These are phyloP conservation scores for Aureobasidium musti DNA, from an alignment of 2,329 filamentous ascomycete species.

Conservation along the genomic window DNA sequence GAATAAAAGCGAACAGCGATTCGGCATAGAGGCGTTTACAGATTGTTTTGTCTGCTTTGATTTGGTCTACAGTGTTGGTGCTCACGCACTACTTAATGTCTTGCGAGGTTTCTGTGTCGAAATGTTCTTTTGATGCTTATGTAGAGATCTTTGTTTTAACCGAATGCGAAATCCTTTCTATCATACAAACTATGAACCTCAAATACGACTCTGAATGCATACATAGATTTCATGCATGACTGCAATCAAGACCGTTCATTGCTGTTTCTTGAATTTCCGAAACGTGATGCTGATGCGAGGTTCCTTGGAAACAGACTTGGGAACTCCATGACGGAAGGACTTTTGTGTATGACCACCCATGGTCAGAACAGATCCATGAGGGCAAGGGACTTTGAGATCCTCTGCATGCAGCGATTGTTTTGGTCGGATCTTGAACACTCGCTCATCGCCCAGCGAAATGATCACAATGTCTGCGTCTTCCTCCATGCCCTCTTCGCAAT, in stretches of 20 bases:
- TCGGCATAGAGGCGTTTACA: constrained; percentile 1
- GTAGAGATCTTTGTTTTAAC: not conserved
- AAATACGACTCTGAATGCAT: not conserved
- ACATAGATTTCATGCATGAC: not conserved
- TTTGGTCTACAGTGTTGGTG: not conserved
- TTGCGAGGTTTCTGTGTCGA: not conserved
- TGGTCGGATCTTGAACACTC: not conserved
- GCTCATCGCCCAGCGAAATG: not conserved
- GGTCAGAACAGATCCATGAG: not conserved
- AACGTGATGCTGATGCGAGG: constrained; percentile 1
- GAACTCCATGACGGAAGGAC: not conserved
- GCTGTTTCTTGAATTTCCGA: not conserved
- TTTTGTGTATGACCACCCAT: not conserved
- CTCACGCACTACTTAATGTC: not conserved
- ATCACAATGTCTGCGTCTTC: not conserved
- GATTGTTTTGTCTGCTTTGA: not conserved
- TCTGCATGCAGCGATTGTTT: not conserved
- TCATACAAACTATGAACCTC: not conserved
- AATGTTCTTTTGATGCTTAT: not conserved
- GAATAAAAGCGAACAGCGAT: not conserved
- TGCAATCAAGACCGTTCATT: not conserved
- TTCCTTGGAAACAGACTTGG: not conserved
- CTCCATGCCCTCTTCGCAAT: constrained; percentile 1
- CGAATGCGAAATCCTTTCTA: not conserved
- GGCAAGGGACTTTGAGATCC: not conserved